A percentile compares a stretch with the other conserved stretches of the same genome.
phyloP scores from a whole-genome alignment of 2,329 filamentous ascomycete species.

The Apiospora hydei region DNA sequence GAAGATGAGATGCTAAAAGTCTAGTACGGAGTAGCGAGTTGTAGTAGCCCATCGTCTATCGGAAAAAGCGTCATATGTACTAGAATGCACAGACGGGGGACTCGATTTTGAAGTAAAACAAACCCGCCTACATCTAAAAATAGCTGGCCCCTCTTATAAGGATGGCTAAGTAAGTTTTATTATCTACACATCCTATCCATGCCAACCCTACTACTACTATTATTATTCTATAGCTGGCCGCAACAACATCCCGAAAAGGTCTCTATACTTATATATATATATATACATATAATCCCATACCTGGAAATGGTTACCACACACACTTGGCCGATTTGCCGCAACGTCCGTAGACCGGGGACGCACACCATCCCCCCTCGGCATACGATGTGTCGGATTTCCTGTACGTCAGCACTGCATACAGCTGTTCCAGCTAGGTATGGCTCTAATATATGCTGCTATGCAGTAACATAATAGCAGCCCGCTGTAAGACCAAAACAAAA shows the following conservation, averaged over 20 bases:
- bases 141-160: constrained; percentile 6
- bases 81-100: constrained; percentile 15
- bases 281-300: background rate
- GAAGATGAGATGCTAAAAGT: background rate
- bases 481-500: background rate
- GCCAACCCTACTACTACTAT: background rate
- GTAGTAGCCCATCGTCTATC: background rate
- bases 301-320: background rate
- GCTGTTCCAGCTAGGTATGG: background rate
- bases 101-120: constrained; percentile 13
- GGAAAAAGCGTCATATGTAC: background rate
- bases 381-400: background rate
- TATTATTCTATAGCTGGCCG: background rate
- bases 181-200: background rate
- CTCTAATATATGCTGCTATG: background rate
- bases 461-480: background rate
- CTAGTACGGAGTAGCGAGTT: background rate
- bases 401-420: background rate
- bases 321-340: background rate
- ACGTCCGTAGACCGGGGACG: background rate
- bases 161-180: background rate
- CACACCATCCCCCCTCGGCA: background rate
- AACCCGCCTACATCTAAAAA: constrained; percentile 6
- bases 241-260: background rate
- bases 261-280: background rate